Base-by-base conservation (phyloP, 1,284 basidiomycete genomes). In the Xerocomus amazonicus region DNA sequence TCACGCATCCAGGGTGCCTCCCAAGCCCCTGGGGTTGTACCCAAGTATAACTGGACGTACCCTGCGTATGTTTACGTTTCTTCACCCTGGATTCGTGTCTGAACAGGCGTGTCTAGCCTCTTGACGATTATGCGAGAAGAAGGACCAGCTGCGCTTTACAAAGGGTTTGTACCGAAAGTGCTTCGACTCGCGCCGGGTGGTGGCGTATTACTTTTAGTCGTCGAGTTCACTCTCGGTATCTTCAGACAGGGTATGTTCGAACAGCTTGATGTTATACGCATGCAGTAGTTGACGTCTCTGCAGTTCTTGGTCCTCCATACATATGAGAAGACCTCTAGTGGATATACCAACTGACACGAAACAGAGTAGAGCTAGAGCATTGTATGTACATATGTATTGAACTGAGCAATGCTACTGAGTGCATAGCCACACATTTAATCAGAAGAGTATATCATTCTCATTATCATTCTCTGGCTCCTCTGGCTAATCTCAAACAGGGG, bases 41-140 rank as follows among this genome's bases (percentile, higher is more conserved):
- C 88, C 28, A 95, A 93, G 67, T 95, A 94, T 72, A 91, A 92
- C 71, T 96, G 95, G 85, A 91, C 94, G 45, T 93, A 93, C 69
- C 90, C 91, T 51, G 88, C 87, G 62, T 75, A 62, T 50, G 71
- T 57, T 28, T 4, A 16, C 31, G 23, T 37, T 34, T 37, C 57
- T 8, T 27, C 9, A 9, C 2, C 40, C 31, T 16, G 4, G 3
- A 8, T 40, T 16, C 27, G 29, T 32, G 14, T 37, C 35, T 43
- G 47, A 19, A 59, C 10, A 6, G 29, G 9, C 10, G 4, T 42
- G 28, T n/a, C 35, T 52, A 81, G 78, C 39, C 73, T 92, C 38
- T 72, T 83, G 34, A 86, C 86, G 12, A 92, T 98, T 59, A 83
- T 89, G 55, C 82, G 88, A 39, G 92, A 97, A 72, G 96, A 99